These are phyloP conservation scores for Dactylellina leptospora DNA, from an alignment of 2,329 filamentous ascomycete genomes.

Conservation along the genomic window DNA sequence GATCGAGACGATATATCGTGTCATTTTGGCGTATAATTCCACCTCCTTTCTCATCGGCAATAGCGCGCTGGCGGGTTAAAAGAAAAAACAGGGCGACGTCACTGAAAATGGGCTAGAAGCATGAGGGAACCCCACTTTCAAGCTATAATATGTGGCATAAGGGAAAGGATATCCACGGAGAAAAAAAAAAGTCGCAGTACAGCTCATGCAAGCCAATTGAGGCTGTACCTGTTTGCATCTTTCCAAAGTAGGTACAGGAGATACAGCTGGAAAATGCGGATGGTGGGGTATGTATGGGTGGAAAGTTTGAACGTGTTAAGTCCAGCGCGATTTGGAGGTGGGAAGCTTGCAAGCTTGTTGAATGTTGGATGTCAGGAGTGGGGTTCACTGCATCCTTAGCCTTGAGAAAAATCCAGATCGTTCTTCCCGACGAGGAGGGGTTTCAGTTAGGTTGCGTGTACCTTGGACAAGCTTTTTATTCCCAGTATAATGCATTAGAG, in stretches of 20 bases:
- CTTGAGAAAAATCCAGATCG: background rate
- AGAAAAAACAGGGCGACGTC: slow-evolving; percentile 28
- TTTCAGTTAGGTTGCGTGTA: slow-evolving; percentile 15
- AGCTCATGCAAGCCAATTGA: slow-evolving; percentile 50
- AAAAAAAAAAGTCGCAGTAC: slow-evolving; percentile 19
- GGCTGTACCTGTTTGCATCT: slow-evolving; percentile 48
- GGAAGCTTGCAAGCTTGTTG: background rate
- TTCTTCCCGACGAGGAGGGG: background rate
- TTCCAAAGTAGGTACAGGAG: slow-evolving; percentile 39
- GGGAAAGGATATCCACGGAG: slow-evolving; percentile 42
- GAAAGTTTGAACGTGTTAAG: slow-evolving; percentile 11
- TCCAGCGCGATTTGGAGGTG: slow-evolving; percentile 12
- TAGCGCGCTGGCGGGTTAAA: slow-evolving; percentile 22
- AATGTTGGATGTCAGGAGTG: slow-evolving; percentile 5
- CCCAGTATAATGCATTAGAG: no score
- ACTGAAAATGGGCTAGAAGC: slow-evolving; percentile 14
- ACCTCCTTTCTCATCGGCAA: slow-evolving; percentile 34
- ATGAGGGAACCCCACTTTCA: slow-evolving; percentile 30
- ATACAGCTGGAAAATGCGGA: background rate
- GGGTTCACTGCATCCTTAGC: background rate
- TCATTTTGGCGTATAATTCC: background rate
- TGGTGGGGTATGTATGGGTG: background rate
- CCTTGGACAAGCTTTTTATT: slow-evolving; percentile 12
- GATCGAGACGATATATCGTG: slow-evolving; percentile 12
- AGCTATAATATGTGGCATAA: background rate